phyloP scores from a whole-genome alignment of 768 basidiomycete genomes.

The Dendrothele bispora region DNA sequence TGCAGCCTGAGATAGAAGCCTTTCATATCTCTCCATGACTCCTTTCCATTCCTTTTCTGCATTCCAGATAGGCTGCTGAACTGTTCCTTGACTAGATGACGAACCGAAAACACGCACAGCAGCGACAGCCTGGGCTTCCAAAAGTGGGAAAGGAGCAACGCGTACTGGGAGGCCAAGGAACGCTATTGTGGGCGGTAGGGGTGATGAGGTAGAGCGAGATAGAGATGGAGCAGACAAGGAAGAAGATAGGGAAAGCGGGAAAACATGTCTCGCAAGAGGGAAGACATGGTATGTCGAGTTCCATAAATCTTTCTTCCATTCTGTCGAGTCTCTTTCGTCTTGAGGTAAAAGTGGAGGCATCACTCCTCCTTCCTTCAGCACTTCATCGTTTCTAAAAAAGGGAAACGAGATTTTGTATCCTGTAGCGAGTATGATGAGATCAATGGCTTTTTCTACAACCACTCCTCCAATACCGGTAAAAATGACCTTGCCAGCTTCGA shows the following conservation, averaged over 20 bases:
- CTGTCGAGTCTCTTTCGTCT: too few relatives aligned
- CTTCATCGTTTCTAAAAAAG: too few relatives aligned
- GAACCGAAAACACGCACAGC: conserved; percentile 54
- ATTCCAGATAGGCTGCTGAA: too few relatives aligned
- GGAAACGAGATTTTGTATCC: conserved; percentile 70
- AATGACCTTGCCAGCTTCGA: too few relatives aligned
- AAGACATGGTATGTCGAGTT: conserved; percentile 70
- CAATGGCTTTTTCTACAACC: conserved; percentile 52
- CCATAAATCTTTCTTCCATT: conserved; percentile 47
- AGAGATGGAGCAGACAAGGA: conserved; percentile 43
- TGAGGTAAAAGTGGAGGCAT: conserved; percentile 51
- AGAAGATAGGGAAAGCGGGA: conserved; percentile 48
- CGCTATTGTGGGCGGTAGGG: conserved; percentile 51
- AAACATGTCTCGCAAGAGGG: conserved; percentile 70
- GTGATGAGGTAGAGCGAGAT: conserved; percentile 24
- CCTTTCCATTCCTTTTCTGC: conserved; percentile 43
- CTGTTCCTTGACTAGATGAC: conserved; percentile 47
- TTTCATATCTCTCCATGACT: conserved; percentile 49
- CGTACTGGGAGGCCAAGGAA: conserved; percentile 62
- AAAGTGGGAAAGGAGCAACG: conserved; percentile 73
- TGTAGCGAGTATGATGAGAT: conserved; percentile 72
- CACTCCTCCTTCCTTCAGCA: too few relatives aligned
- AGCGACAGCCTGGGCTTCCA: conserved; percentile 76
- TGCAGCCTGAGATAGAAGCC: conserved; percentile 34
- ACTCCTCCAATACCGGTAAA: conserved; percentile 65